These are phyloP conservation scores for Crithidia bombi DNA, from an alignment of 208 protist species.

Conservation along the genomic window DNA sequence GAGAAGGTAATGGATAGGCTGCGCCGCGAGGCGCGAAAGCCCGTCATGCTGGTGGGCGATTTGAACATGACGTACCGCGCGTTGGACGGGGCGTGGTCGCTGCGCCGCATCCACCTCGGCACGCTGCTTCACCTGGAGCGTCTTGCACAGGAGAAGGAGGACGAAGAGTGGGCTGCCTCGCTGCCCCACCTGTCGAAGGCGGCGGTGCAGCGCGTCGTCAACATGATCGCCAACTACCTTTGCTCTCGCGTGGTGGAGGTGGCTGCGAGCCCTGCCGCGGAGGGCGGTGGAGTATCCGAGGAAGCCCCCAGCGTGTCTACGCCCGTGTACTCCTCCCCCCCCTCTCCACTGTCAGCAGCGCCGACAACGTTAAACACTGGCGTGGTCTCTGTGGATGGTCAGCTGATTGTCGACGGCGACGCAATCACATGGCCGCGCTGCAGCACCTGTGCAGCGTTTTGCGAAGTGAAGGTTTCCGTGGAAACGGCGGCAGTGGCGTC, in stretches of 20 bases:
- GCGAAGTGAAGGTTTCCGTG: not conserved
- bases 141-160: slow-evolving; percentile 14
- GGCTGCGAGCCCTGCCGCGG: not conserved
- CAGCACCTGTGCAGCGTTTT: slow-evolving; percentile 14
- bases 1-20: slow-evolving; percentile 44
- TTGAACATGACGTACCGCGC: slow-evolving; percentile 86
- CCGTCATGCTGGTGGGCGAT: slow-evolving; percentile 82
- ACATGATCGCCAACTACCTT: slow-evolving; percentile 43
- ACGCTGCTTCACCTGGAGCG: slow-evolving; percentile 36
- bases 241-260: slow-evolving; percentile 35
- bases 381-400: slow-evolving; percentile 37
- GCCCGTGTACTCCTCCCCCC: slow-evolving; percentile 9
- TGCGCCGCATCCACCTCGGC: slow-evolving; percentile 67
- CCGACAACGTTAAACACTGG: not conserved
- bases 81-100: slow-evolving; percentile 72
- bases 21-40: slow-evolving; percentile 51
- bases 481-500: not conserved
- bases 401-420: slow-evolving; percentile 16
- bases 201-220: slow-evolving; percentile 38
- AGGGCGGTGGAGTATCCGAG: not conserved
- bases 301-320: not conserved
- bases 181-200: slow-evolving; percentile 39
- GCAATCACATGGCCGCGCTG: slow-evolving; percentile 16
- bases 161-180: slow-evolving; percentile 39
- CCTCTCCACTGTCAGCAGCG: slow-evolving; percentile 5